Evolutionary conservation across 306 rosid species (phyloP).

Genomic region (Urtica urens): DNA sequence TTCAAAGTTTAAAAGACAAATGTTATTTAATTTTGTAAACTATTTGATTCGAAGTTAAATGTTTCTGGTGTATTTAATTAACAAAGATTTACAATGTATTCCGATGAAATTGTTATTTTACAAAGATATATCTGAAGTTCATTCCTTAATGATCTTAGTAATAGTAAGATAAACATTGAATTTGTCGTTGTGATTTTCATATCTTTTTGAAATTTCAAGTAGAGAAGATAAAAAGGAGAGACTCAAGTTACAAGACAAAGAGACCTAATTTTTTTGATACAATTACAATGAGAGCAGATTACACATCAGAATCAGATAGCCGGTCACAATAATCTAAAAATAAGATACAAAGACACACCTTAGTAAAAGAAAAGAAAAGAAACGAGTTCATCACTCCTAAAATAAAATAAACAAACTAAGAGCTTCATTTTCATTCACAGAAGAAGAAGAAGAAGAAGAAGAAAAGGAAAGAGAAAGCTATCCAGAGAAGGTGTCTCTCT

Average conservation of each 20-base stretch:
- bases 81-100: no score
- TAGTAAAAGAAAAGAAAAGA: slow-evolving; percentile 2
- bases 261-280: slow-evolving; percentile 7
- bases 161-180: no score
- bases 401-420: slow-evolving; percentile 6
- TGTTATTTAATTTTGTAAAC: no score
- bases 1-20: no score
- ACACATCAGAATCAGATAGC: slow-evolving; percentile 21
- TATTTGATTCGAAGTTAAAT: no score
- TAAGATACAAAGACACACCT: slow-evolving; percentile 17
- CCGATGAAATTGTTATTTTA: no score
- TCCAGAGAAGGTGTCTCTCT: slow-evolving; percentile 31
- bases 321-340: slow-evolving; percentile 10
- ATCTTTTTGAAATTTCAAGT: no score
- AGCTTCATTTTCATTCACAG: not conserved
- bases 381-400: not conserved
- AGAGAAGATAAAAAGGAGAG: no score
- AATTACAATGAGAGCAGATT: slow-evolving; percentile 22
- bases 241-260: slow-evolving; percentile 7
- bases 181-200: no score
- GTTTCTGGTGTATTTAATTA: no score
- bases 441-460: slow-evolving; percentile 13
- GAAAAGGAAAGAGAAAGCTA: not conserved
- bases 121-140: no score
- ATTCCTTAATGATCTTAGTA: no score